These are phyloP conservation scores for Sporothrix pseudoabietina DNA, from an alignment of 2,329 filamentous ascomycete genomes.

Conservation along the genomic window DNA sequence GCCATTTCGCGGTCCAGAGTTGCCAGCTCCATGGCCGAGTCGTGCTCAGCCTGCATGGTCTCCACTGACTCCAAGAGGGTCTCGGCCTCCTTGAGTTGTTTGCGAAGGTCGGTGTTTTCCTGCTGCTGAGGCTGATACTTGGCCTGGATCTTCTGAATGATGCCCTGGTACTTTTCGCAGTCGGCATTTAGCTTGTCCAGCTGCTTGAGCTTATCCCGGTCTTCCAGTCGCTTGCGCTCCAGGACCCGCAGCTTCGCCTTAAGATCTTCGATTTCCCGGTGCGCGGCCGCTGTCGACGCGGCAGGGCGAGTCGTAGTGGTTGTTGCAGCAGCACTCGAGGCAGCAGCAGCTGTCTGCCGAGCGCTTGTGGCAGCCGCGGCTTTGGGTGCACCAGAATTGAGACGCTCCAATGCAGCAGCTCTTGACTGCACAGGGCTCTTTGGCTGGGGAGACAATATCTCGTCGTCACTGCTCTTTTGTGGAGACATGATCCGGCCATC, in stretches of 20 bases:
- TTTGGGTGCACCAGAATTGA: conserved; percentile 45
- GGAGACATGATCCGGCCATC: conserved; percentile 44
- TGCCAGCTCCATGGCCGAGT: conserved; percentile 81
- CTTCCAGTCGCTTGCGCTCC: conserved; percentile 83
- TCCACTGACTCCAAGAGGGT: conserved; percentile 69
- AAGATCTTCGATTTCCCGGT: conserved; percentile 78
- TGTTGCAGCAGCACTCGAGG: conserved; percentile 37
- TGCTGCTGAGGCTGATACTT: conserved; percentile 86
- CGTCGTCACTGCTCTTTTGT: conserved; percentile 53
- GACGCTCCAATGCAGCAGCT: conserved; percentile 55
- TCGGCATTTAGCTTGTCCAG: conserved; percentile 76
- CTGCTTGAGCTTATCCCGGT: conserved; percentile 79
- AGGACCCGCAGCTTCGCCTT: conserved; percentile 84
- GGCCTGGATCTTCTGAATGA: conserved; percentile 86
- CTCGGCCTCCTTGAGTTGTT: conserved; percentile 76
- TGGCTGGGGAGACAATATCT: conserved; percentile 53
- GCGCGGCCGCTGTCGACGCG: conserved; percentile 47
- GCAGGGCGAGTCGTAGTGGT: conserved; percentile 38
- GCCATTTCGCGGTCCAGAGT: conserved; percentile 94
- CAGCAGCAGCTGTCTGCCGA: conserved; percentile 30
- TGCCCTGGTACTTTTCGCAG: conserved; percentile 74
- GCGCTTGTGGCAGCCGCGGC: not conserved
- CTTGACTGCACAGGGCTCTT: conserved; percentile 55
- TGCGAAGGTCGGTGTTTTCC: conserved; percentile 75
- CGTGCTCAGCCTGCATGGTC: conserved; percentile 77